Percentiles rank a stretch among this genome's conserved stretches.
Conservation (phyloP, 2,329 filamentous ascomycete genomes). For the Botrytis paeoniae region DNA sequence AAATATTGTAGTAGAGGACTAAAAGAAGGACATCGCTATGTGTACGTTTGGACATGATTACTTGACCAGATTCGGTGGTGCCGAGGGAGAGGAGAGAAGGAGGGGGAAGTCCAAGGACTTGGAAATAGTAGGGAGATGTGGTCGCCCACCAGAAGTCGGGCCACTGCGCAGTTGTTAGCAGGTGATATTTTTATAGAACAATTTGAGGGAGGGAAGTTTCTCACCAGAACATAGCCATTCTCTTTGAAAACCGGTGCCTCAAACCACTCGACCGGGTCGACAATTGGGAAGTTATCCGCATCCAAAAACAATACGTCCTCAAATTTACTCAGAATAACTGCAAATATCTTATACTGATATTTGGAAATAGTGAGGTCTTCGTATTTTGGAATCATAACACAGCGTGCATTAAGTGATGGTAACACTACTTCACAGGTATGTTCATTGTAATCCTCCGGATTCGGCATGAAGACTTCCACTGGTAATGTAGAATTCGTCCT, state of each 20-base stretch:
- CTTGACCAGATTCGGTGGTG: constrained; percentile 45
- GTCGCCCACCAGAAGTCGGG: constrained; percentile 47
- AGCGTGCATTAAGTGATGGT: constrained; percentile 41
- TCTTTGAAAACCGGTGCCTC: constrained; percentile 42
- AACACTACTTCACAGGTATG: constrained; percentile 40
- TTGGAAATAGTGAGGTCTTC: constrained; percentile 39
- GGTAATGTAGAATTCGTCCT: constrained; percentile 41
- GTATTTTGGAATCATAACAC: constrained; percentile 43
- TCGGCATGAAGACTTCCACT: constrained; percentile 43
- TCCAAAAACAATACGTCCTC: constrained; percentile 49
- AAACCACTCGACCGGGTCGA: constrained; percentile 44
- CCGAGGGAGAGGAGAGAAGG: constrained; percentile 32
- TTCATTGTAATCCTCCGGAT: constrained; percentile 39
- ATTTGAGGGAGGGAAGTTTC: neutral
- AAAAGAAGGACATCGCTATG: constrained; percentile 45
- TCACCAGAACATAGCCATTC: constrained; percentile 40
- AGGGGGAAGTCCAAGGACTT: constrained; percentile 33
- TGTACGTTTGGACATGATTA: constrained; percentile 44
- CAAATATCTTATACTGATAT: constrained; percentile 48
- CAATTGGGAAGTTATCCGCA: constrained; percentile 45
- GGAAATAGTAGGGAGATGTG: constrained; percentile 41
- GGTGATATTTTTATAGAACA: neutral
- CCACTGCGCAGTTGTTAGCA: constrained; percentile 36
- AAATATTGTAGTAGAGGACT: constrained; percentile 49
- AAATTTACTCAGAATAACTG: constrained; percentile 49